Evolutionary conservation across 169 alveolate genomes (phyloP), one percentile per base, ranked within the genome.

Genomic region (Ichthyophthirius multifiliis): DNA sequence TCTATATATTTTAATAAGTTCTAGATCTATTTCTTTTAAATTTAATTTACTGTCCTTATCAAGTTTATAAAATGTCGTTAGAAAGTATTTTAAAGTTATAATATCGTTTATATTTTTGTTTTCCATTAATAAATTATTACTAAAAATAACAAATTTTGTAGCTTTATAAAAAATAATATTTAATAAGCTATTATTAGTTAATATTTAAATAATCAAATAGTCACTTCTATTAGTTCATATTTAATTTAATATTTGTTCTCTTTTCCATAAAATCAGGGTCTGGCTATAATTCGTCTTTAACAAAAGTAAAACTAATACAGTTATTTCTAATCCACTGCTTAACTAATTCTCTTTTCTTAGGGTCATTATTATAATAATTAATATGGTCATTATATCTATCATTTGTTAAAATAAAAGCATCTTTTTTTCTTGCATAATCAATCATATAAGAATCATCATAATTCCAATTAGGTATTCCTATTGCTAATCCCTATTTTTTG

Each of bases 361-460:
- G 74, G 32, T 65, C 43, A 4, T 34, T 13, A 15, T 76, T 71
- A 16, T 35, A 41, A 2, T 73, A 16, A 20, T 88, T 84, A 43
- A 93, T 87, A 75, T 90, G 90, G 74, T 93, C 95, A 63, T 94
- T 86, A 76, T 77, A 93, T 77, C 90, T 83, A 80, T 93, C 95
- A 87, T 93, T 93, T 15, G 95, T 88, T 74, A 93, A 89, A 74
- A 93, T 87, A 27, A 84, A 88, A 43, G 92, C 95, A 45, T 89
- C 85, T 41, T 87, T 87, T 23, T 83, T 84, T 76, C 88, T 87
- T 6, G 94, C 95, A 87, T 89, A 90, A 75, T 90, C 86, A 64
- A 93, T 89, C 83, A 93, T 84, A 75, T 89, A 93, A 55, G 95
- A 89, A 74, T 93, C 97, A 83, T 93, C 95, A 85, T 90, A 93